A percentile compares a stretch with the other conserved stretches of the same genome.
Evolutionary conservation across 2,329 filamentous ascomycete genomes (phyloP).

Genomic region (Hymenotorrendiella dingleyae): DNA sequence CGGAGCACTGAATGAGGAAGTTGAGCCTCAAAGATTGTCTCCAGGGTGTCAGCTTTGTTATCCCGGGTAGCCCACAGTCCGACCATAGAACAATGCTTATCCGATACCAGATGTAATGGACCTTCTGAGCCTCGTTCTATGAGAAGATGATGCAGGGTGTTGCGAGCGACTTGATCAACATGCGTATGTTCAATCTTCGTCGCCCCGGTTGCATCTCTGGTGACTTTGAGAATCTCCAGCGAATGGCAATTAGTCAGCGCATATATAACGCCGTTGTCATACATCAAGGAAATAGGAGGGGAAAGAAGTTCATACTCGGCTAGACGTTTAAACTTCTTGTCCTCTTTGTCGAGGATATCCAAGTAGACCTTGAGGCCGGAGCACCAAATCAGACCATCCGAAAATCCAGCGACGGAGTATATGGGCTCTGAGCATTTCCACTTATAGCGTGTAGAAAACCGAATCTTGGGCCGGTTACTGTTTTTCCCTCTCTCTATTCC

Average conservation of each 20-base stretch:
- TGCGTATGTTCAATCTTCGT: constrained; percentile 27
- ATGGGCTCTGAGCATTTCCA: constrained; percentile 43
- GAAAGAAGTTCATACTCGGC: constrained; percentile 47
- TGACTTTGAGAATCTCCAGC: constrained; percentile 45
- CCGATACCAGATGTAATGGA: constrained; percentile 27
- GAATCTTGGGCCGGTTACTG: constrained; percentile 32
- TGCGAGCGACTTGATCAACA: constrained; percentile 28
- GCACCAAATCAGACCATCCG: constrained; percentile 52
- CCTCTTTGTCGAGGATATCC: constrained; percentile 44
- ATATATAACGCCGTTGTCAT: constrained; percentile 42
- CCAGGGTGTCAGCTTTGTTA: constrained; percentile 25
- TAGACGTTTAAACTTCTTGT: constrained; percentile 45
- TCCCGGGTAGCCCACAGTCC: constrained; percentile 27
- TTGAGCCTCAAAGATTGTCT: constrained; percentile 47
- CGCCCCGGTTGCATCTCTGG: constrained; percentile 14
- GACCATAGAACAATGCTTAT: constrained; percentile 27
- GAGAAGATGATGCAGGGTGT: constrained; percentile 24
- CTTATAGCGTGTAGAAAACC: constrained; percentile 50
- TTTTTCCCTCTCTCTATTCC: constrained; percentile 3
- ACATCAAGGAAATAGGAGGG: constrained; percentile 42
- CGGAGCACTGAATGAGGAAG: constrained; percentile 51
- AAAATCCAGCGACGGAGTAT: constrained; percentile 49
- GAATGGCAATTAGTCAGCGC: constrained; percentile 51
- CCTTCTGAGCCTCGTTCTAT: constrained; percentile 9
- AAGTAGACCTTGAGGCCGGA: constrained; percentile 48